Conservation (phyloP, 345 rosid species). For the Linum lewisii region DNA sequence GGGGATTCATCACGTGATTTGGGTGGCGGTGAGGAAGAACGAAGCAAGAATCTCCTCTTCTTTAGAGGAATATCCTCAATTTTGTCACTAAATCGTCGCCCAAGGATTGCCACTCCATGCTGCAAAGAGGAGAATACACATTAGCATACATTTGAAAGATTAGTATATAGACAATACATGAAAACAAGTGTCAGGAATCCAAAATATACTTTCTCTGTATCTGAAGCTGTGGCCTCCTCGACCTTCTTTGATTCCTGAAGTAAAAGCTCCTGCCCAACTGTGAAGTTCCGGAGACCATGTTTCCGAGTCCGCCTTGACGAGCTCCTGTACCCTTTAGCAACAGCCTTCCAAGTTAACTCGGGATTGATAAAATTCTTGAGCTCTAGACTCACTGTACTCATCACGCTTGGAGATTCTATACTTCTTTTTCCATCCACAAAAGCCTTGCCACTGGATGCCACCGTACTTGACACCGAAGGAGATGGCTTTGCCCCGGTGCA, state of each 20-base stretch:
- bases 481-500: conserved; percentile 14
- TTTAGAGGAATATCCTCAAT: conserved; percentile 40
- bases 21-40: conserved; percentile 22
- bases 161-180: neutral
- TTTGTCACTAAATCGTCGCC: conserved; percentile 36
- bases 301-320: conserved; percentile 32
- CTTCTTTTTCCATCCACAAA: conserved; percentile 26
- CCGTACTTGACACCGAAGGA: conserved; percentile 15
- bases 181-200: conserved; percentile 12
- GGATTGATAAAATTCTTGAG: conserved; percentile 33
- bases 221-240: conserved; percentile 23
- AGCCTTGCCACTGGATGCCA: conserved; percentile 13
- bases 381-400: conserved; percentile 35
- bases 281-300: conserved; percentile 15
- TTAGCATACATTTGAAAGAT: too few species aligned
- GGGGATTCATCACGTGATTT: conserved; percentile 17
- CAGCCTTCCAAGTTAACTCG: conserved; percentile 41
- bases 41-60: conserved; percentile 32
- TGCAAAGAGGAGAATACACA: conserved; percentile 20
- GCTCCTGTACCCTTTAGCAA: conserved; percentile 42
- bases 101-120: conserved; percentile 47
- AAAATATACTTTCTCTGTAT: conserved; percentile 38
- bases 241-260: conserved; percentile 16
- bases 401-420: conserved; percentile 23
- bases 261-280: conserved; percentile 13